Percentiles rank a stretch among this genome's conserved stretches.
Evolutionary conservation across 73 alveolate species (phyloP).

Genomic region (Stentor coeruleus): DNA sequence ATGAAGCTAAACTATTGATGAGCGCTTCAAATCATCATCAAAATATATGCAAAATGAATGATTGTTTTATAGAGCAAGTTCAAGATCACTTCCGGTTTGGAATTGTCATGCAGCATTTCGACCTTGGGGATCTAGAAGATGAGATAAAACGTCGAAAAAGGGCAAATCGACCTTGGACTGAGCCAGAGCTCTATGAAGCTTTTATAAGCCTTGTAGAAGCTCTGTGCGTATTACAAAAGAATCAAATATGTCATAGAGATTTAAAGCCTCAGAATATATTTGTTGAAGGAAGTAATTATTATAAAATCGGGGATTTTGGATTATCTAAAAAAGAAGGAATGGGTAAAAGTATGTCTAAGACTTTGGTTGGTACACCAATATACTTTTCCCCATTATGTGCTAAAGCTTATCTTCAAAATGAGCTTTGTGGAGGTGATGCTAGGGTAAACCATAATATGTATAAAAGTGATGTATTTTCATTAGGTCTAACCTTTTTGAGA

Average conservation of each 20-base stretch:
- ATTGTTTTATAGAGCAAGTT: conserved; percentile 6
- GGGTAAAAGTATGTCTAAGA: background rate
- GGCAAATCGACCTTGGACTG: background rate
- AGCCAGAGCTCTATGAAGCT: background rate
- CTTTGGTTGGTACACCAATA: conserved; percentile 26
- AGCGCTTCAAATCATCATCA: background rate
- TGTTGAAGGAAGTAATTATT: conserved; percentile 1
- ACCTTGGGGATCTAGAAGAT: conserved; percentile 27
- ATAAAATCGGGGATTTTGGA: conserved; percentile 40
- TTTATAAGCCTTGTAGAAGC: background rate
- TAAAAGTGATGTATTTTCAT: conserved; percentile 28
- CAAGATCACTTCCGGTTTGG: conserved; percentile 7
- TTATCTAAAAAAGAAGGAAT: background rate
- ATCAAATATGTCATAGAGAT: conserved; percentile 43
- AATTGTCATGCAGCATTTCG: conserved; percentile 25
- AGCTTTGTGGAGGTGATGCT: background rate
- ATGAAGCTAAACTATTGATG: conserved; percentile 14
- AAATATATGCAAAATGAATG: conserved; percentile 14
- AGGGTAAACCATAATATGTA: background rate
- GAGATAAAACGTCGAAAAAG: conserved; percentile 16
- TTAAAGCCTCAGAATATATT: conserved; percentile 39
- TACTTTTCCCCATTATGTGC: conserved; percentile 24
- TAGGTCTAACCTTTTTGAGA: conserved; percentile 26
- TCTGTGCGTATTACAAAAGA: conserved; percentile 19
- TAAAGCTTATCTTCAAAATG: background rate